Evolutionary conservation across 441 rosid genomes (phyloP), one percentile per base, ranked within the genome.

Genomic region (Jatropha multifida): DNA sequence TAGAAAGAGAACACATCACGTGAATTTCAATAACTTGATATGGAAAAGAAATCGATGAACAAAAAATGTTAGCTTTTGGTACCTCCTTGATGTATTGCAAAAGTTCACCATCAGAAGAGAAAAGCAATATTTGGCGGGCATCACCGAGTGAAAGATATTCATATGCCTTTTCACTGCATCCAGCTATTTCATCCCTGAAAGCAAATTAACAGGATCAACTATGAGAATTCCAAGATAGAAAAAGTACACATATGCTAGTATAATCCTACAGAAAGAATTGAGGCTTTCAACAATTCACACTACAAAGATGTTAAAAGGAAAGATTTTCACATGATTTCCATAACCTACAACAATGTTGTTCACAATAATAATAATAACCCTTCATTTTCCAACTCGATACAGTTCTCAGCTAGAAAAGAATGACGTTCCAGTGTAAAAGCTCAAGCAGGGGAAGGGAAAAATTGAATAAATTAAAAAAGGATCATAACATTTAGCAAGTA

Each of bases 151-250:
- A 90, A 78, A 95, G 89, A 82, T 80, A 89, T 82, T 93, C 97
- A 74, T 92, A 93, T 59, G 99, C 99, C 87, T 92, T 95, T 90
- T 95, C 99, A 65, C 95, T 95, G 88, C 99, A 95, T 77, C 99
- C 98, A 72, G 97, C 92, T 82, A 92, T 93, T 80, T 95, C 99
- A 77, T 95, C 98, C 82, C 98, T 95, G 78, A 26, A 79, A 74
- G 72, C 11, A 44, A 74, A 12, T 63, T 20, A 65, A 61, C n/a
- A 72, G 15, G 23, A 70, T 20, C 9, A 63, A 69, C 37, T 61
- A 61, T 55, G 3, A 79, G 59, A 52, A 73, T n/a, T 15, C 20
- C 54, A 63, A 69, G 15, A 44, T 23, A 49, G 7, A 5, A 65
- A 11, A 68, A 48, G 41, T 40, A 72, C 12, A 54, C 41, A 27